Percentiles rank a stretch among this genome's conserved stretches.
Conservation (phyloP, 2,329 filamentous ascomycete genomes). For the Aspergillus japonicus region DNA sequence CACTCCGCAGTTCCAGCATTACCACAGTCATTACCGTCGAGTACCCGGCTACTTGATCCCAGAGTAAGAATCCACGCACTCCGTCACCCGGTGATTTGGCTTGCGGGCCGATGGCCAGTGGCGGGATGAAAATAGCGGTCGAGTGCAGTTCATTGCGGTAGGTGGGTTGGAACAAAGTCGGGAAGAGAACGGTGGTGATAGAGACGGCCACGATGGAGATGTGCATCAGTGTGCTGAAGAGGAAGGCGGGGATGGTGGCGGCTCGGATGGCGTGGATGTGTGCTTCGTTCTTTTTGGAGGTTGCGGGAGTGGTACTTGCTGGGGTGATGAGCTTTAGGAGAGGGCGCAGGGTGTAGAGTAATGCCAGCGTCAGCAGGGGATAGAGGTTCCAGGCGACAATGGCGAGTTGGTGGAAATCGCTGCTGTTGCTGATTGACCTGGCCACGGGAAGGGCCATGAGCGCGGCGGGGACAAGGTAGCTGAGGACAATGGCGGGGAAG, state of each 20-base stretch:
- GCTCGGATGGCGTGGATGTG: neutral
- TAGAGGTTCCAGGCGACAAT: conserved; percentile 3
- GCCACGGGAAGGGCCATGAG: neutral
- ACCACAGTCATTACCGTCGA: neutral
- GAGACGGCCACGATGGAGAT: neutral
- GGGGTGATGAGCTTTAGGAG: too few species aligned
- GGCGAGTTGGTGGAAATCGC: neutral
- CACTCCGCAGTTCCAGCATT: neutral
- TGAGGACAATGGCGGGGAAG: neutral
- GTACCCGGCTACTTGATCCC: neutral
- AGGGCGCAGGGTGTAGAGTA: too few species aligned
- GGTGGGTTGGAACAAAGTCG: neutral
- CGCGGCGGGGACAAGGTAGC: neutral
- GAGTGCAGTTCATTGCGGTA: neutral
- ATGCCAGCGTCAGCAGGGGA: neutral
- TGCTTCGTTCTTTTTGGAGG: too few species aligned
- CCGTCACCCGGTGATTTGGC: conserved; percentile 2
- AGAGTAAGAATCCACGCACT: neutral
- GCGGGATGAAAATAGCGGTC: neutral
- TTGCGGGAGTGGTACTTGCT: neutral
- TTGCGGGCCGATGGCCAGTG: neutral
- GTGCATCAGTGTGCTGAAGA: neutral
- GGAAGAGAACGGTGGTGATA: conserved; percentile 1
- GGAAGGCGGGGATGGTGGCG: neutral
- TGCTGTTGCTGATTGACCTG: neutral